Evolutionary conservation across 306 rosid species (phyloP).

Genomic region (Abrus pulchellus): DNA sequence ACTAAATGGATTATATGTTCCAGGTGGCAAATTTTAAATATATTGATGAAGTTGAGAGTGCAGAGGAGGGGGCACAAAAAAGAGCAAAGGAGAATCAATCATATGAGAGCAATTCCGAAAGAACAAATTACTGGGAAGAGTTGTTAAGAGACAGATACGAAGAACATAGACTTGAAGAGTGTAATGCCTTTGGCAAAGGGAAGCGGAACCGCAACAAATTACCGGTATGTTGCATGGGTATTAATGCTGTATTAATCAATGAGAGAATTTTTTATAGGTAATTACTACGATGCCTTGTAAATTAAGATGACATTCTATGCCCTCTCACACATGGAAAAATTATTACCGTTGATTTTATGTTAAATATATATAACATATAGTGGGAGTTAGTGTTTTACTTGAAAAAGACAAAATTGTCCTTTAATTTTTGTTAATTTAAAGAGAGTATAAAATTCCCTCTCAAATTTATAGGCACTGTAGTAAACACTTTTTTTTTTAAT

Average conservation of each 20-base stretch:
- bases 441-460: too few species aligned
- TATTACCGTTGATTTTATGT: too few species aligned
- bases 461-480: too few species aligned
- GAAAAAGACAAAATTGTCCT: too few species aligned
- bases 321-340: too few species aligned
- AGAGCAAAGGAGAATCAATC: slow-evolving; percentile 54
- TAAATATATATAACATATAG: too few species aligned
- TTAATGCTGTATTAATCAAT: too few species aligned
- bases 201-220: slow-evolving; percentile 79
- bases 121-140: slow-evolving; percentile 92
- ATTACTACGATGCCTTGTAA: background rate
- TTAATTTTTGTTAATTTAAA: too few species aligned
- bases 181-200: slow-evolving; percentile 91
- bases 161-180: slow-evolving; percentile 92
- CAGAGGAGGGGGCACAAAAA: slow-evolving; percentile 74
- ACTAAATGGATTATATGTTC: slow-evolving; percentile 39
- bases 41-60: slow-evolving; percentile 86
- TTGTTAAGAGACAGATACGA: slow-evolving; percentile 83
- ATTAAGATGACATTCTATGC: too few species aligned
- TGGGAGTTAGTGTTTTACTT: too few species aligned
- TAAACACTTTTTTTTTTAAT: too few species aligned
- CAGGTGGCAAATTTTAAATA: slow-evolving; percentile 98
- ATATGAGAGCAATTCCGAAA: slow-evolving; percentile 62
- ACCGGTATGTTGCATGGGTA: slow-evolving; percentile 61
- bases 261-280: too few species aligned